Percentiles rank a stretch among this genome's conserved stretches.
These are phyloP conservation scores for Takashimella koratensis DNA, from an alignment of 1,284 basidiomycete species.

Conservation along the genomic window DNA sequence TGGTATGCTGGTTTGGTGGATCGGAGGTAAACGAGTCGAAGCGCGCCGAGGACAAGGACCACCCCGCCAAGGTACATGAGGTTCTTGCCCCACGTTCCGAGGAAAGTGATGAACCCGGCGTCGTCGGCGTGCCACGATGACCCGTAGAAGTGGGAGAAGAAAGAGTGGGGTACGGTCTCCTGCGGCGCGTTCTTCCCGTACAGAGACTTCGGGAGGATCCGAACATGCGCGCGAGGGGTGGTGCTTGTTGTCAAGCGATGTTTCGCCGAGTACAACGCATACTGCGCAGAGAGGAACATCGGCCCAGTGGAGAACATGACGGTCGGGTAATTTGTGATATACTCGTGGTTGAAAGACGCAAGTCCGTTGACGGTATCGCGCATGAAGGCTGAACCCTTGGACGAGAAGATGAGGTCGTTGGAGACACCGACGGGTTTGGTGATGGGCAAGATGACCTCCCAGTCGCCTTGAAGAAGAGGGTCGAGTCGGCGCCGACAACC, in stretches of 20 bases:
- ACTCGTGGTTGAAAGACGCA: slow-evolving; percentile 87
- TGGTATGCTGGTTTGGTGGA: slow-evolving; percentile 11
- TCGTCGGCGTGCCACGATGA: slow-evolving; percentile 96
- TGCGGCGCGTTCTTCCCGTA: slow-evolving; percentile 94
- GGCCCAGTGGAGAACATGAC: slow-evolving; percentile 99
- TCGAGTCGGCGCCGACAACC: slow-evolving; percentile 89
- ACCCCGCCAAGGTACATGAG: slow-evolving; percentile 76
- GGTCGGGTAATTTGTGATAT: slow-evolving; percentile 93
- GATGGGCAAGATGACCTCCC: slow-evolving; percentile 85
- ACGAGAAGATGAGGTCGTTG: slow-evolving; percentile 94
- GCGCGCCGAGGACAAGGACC: slow-evolving; percentile 64
- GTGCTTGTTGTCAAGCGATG: slow-evolving; percentile 57
- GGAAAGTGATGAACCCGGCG: slow-evolving; percentile 85
- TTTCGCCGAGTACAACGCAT: slow-evolving; percentile 72
- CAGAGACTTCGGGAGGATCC: slow-evolving; percentile 85
- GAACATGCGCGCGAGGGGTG: slow-evolving; percentile 63
- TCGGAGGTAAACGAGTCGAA: slow-evolving; percentile 55
- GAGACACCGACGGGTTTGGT: slow-evolving; percentile 96
- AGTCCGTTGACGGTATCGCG: slow-evolving; percentile 89
- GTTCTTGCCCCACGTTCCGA: slow-evolving; percentile 77
- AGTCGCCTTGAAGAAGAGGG: slow-evolving; percentile 67
- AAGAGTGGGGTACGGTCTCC: slow-evolving; percentile 80
- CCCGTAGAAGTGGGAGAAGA: slow-evolving; percentile 94
- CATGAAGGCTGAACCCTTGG: slow-evolving; percentile 83
- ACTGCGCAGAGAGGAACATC: slow-evolving; percentile 86